These are phyloP conservation scores for Purshia tridentata DNA, from an alignment of 306 rosid species.

Conservation along the genomic window DNA sequence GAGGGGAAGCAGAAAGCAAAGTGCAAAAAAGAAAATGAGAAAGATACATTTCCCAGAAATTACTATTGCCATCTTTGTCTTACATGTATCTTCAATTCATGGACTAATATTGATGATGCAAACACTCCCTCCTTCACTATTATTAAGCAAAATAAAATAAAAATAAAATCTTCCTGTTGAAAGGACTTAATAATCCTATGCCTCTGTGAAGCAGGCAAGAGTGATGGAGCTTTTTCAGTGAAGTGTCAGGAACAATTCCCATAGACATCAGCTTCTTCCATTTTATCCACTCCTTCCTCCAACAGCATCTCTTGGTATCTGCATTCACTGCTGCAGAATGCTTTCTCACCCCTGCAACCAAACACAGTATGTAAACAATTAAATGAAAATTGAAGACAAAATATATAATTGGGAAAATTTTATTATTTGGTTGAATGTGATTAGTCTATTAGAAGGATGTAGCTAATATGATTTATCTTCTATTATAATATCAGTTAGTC, in stretches of 20 bases:
- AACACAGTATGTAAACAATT: slow-evolving; percentile 5
- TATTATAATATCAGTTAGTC: neutral
- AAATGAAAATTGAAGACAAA: neutral
- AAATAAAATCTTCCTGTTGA: neutral
- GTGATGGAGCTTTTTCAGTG: neutral
- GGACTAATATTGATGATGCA: slow-evolving; percentile 1
- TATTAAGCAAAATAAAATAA: neutral
- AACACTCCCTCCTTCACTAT: slow-evolving; percentile 8
- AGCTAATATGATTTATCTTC: no score
- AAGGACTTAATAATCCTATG: neutral
- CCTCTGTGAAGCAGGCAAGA: neutral
- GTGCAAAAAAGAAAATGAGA: slow-evolving; percentile 4
- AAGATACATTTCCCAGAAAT: slow-evolving; percentile 22
- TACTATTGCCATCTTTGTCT: slow-evolving; percentile 24
- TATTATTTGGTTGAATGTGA: neutral
- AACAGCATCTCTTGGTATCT: slow-evolving; percentile 65
- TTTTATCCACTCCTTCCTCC: slow-evolving; percentile 50
- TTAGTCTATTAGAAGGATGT: neutral
- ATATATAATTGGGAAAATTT: neutral
- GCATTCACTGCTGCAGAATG: slow-evolving; percentile 92
- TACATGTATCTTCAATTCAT: neutral
- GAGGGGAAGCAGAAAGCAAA: slow-evolving; percentile 16
- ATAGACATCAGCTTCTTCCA: slow-evolving; percentile 32
- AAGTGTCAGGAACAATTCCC: slow-evolving; percentile 19
- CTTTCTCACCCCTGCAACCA: slow-evolving; percentile 80